Percentiles rank a stretch among this genome's conserved stretches.
Evolutionary conservation across 1,139 yeast genomes (phyloP).

Genomic region (Kodamaea plutei): DNA sequence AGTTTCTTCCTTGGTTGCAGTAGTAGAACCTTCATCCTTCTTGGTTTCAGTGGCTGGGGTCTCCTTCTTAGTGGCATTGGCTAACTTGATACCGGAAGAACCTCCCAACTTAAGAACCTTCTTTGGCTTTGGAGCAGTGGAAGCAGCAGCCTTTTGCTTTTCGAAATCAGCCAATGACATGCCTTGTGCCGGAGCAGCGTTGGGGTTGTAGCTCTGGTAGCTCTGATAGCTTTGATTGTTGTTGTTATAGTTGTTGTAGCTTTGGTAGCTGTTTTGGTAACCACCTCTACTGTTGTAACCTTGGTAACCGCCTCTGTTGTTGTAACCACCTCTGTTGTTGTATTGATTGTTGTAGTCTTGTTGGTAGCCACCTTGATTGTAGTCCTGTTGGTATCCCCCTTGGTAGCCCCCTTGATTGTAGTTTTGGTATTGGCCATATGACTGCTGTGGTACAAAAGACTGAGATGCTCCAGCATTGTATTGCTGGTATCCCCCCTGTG

Average conservation of each 20-base stretch:
- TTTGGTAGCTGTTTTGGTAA: conserved; percentile 23
- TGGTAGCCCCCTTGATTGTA: conserved; percentile 24
- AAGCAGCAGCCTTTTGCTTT: conserved; percentile 53
- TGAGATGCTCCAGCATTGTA: conserved; percentile 38
- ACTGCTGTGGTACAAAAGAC: conserved; percentile 37
- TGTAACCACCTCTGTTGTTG: conserved; percentile 12
- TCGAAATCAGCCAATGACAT: conserved; percentile 88
- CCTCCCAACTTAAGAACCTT: conserved; percentile 62
- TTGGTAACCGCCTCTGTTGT: conserved; percentile 22
- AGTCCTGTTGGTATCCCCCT: conserved; percentile 13
- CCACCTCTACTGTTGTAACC: conserved; percentile 22
- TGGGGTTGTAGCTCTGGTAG: conserved; percentile 14
- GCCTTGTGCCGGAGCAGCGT: conserved; percentile 40
- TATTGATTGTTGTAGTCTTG: conserved; percentile 23
- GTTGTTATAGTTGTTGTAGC: conserved; percentile 20
- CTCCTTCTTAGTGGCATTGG: conserved; percentile 47
- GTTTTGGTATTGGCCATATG: conserved; percentile 18
- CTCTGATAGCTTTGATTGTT: conserved; percentile 17
- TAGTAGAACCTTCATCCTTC: conserved; percentile 11
- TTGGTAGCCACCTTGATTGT: conserved; percentile 20
- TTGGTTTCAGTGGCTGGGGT: conserved; percentile 8
- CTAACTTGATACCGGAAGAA: conserved; percentile 65
- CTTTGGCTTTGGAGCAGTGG: conserved; percentile 50
- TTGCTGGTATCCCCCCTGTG: conserved; percentile 19
- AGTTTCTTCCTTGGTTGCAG: conserved; percentile 11